Base-by-base conservation (phyloP, 1,139 yeast genomes). In the Suhomyces wounanorum region DNA sequence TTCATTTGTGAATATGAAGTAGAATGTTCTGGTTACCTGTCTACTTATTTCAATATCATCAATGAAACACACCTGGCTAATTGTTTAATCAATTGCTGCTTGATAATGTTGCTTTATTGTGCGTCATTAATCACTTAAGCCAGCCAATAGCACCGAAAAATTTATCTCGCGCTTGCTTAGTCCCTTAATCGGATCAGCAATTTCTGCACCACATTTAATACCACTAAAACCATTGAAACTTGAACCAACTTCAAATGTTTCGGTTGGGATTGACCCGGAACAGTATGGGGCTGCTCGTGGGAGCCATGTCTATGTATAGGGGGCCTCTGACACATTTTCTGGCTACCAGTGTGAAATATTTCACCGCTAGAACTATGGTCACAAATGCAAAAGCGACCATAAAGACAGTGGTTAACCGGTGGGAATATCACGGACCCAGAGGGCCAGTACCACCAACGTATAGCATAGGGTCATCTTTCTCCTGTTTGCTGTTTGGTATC, bases 61-160 rank as follows among this genome's bases (percentile, higher is more conserved):
- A 21, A 3, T 21, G 23, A 21, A 21, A 21, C 23, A 21, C 23
- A 6, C 23, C 23, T 6, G 23, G 23, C 23, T 21, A 21, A 21
- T 21, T 6, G 23, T 21, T 21, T 21, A 21, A 6, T 21, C 8
- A 16, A 36, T 16, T 16, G 21, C 23, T 17, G 3, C 18, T n/a
- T 18, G 14, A 6, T 11, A 30, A 11, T 6, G 33, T 11, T 30
- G 33, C 14, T 30, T 30, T 33, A 33, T 33, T 3, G 37, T 33
- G 14, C 13, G 23, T 25, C 18, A 14, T 28, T 13, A 1, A 14
- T 8, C 4, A n/a, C 5, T 17, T 26, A 25, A 43, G 37, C 47
- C 39, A 44, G 47, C 47, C 47, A 44, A 44, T 44, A 23, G 43
- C 43, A 31, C 38, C 30, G 39, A 44, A 44, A 44, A 30, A 37